A percentile compares a stretch with the other conserved stretches of the same genome.
Evolutionary conservation across 768 basidiomycete species (phyloP).

Genomic region (Russula ochroleuca): DNA sequence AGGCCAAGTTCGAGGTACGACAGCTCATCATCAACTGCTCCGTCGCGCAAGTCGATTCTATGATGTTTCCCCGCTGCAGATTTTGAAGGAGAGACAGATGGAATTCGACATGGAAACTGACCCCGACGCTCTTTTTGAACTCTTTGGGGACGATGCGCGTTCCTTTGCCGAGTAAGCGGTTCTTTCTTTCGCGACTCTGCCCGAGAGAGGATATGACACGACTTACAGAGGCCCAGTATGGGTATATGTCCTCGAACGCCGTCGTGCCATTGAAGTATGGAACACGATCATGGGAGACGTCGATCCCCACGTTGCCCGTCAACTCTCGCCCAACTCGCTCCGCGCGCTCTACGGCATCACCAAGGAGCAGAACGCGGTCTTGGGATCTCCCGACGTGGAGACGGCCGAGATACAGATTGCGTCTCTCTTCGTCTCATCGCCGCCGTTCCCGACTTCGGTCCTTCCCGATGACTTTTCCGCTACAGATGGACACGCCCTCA

Average conservation of each 20-base stretch:
- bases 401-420: conserved; percentile 78
- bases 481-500: conserved; percentile 30
- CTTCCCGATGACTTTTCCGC: conserved; percentile 47
- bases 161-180: conserved; percentile 67
- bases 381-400: conserved; percentile 62
- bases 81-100: conserved; percentile 86
- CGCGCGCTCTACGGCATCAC: conserved; percentile 65
- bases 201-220: background rate
- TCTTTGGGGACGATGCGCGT: conserved; percentile 73
- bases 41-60: conserved; percentile 1
- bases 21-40: background rate
- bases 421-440: conserved; percentile 76
- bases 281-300: conserved; percentile 67
- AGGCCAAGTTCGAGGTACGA: conserved; percentile 76
- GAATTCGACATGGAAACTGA: conserved; percentile 82
- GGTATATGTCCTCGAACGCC: conserved; percentile 84
- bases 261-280: conserved; percentile 77
- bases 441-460: conserved; percentile 68
- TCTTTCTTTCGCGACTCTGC: background rate
- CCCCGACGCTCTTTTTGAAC: conserved; percentile 70
- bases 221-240: conserved; percentile 71
- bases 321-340: conserved; percentile 57
- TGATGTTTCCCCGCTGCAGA: conserved; percentile 41
- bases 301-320: conserved; percentile 54
- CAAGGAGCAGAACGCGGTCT: conserved; percentile 55